phyloP scores from a whole-genome alignment of 257 asterid genomes.

The Solanum neorickii region DNA sequence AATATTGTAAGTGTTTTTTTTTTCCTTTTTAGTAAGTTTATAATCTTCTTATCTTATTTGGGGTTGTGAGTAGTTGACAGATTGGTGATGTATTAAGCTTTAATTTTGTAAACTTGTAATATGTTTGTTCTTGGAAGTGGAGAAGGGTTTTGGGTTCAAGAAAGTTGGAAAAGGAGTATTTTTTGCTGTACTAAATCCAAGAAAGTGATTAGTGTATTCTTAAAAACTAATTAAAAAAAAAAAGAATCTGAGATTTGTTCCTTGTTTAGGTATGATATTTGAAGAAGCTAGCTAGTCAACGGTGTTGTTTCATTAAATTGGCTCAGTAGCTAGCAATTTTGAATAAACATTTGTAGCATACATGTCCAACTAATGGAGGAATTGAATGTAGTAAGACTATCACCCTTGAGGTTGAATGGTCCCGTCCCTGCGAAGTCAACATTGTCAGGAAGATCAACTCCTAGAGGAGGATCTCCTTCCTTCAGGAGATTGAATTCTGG shows the following conservation, averaged over 20 bases:
- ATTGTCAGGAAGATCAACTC: slow-evolving; percentile 65
- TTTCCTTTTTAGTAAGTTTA: neutral
- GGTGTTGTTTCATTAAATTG: neutral
- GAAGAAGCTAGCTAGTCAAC: neutral
- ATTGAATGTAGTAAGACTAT: slow-evolving; percentile 37
- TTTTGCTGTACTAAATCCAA: neutral
- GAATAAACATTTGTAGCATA: neutral
- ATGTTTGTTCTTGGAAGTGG: neutral
- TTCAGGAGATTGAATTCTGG: slow-evolving; percentile 53
- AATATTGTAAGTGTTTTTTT: neutral
- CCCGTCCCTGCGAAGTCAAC: slow-evolving; percentile 39
- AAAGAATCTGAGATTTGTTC: neutral
- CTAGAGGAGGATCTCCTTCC: slow-evolving; percentile 86
- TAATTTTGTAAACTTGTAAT: neutral
- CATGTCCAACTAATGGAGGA: slow-evolving; percentile 58
- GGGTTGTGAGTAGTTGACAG: neutral
- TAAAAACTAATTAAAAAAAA: too few relatives aligned
- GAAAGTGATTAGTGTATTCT: neutral
- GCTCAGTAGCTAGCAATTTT: neutral
- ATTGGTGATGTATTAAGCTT: neutral
- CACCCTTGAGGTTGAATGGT: slow-evolving; percentile 55
- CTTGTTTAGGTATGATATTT: neutral
- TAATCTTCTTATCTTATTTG: neutral
- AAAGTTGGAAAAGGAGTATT: neutral
- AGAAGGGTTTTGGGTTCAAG: neutral